These are phyloP conservation scores for Bonnemaisonia californica DNA, from an alignment of 31 red algal genomes.

Conservation along the genomic window DNA sequence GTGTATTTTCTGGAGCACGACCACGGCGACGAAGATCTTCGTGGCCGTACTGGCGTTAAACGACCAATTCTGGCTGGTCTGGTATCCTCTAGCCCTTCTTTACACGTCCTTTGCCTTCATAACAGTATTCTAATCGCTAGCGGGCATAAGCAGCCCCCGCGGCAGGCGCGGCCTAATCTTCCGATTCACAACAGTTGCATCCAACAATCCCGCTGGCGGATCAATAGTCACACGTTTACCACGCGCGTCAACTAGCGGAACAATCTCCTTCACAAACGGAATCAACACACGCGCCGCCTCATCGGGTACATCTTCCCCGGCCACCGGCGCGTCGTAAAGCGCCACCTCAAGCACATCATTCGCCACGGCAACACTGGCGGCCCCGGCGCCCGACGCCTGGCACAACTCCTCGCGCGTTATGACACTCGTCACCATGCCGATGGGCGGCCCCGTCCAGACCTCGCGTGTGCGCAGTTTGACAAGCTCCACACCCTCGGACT, in stretches of 20 bases:
- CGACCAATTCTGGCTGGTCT: constrained; percentile 85
- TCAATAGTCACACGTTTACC: constrained; percentile 45
- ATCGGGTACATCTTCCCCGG: constrained; percentile 21
- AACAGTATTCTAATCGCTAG: constrained; percentile 78
- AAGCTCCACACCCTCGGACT: neutral
- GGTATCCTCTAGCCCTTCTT: constrained; percentile 89
- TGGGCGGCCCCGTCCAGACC: constrained; percentile 7
- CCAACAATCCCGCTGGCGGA: constrained; percentile 71
- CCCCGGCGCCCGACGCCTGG: constrained; percentile 40
- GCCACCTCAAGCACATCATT: constrained; percentile 63
- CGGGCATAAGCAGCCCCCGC: constrained; percentile 55
- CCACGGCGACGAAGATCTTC: constrained; percentile 91
- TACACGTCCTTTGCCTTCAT: constrained; percentile 97
- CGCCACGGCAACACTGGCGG: constrained; percentile 35
- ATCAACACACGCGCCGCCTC: constrained; percentile 48
- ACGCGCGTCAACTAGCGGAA: constrained; percentile 64
- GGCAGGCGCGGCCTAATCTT: constrained; percentile 29
- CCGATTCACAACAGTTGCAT: constrained; percentile 61
- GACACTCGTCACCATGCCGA: constrained; percentile 63
- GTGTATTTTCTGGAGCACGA: constrained; percentile 86
- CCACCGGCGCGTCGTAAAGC: constrained; percentile 13
- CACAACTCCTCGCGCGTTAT: constrained; percentile 70
- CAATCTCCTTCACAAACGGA: constrained; percentile 79
- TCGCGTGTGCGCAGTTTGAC: constrained; percentile 1
- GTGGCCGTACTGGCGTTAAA: constrained; percentile 73